These are phyloP conservation scores for Coemansia sp. DNA, from an alignment of 192 early-diverging fungal genomes.

Conservation along the genomic window DNA sequence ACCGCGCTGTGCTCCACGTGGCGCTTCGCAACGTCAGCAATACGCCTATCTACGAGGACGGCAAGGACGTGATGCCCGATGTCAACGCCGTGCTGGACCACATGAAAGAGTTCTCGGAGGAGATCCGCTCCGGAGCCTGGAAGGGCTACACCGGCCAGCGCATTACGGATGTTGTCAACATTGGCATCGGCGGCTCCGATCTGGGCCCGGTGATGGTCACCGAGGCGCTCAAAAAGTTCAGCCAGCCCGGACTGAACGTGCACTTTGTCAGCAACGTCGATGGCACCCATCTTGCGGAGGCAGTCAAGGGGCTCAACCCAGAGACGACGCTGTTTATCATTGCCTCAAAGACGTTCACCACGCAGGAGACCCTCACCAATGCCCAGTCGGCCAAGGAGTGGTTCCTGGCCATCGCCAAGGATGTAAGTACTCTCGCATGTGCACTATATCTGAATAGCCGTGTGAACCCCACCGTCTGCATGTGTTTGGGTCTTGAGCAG, in stretches of 20 bases:
- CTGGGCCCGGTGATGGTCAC: constrained; percentile 98
- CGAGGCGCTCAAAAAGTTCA: constrained; percentile 95
- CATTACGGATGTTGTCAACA: constrained; percentile 96
- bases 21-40: constrained; percentile 89
- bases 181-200: constrained; percentile 98
- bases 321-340: constrained; percentile 93
- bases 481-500: constrained; percentile 2
- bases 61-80: constrained; percentile 91
- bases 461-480: background rate
- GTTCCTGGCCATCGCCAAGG: constrained; percentile 84
- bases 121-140: constrained; percentile 88
- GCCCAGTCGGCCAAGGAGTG: constrained; percentile 90
- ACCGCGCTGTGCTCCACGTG: constrained; percentile 93
- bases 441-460: background rate
- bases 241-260: constrained; percentile 70
- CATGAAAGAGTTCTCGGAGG: constrained; percentile 81
- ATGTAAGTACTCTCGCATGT: constrained; percentile 46
- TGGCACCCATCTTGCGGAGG: constrained; percentile 95
- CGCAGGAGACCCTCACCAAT: constrained; percentile 98
- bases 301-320: constrained; percentile 79
- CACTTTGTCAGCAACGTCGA: constrained; percentile 99
- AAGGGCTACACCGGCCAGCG: constrained; percentile 93
- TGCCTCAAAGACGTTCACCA: constrained; percentile 98
- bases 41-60: constrained; percentile 80
- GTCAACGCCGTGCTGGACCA: constrained; percentile 93